phyloP scores from a whole-genome alignment of 2,329 filamentous ascomycete genomes.

The Sclerotinia glacialis region DNA sequence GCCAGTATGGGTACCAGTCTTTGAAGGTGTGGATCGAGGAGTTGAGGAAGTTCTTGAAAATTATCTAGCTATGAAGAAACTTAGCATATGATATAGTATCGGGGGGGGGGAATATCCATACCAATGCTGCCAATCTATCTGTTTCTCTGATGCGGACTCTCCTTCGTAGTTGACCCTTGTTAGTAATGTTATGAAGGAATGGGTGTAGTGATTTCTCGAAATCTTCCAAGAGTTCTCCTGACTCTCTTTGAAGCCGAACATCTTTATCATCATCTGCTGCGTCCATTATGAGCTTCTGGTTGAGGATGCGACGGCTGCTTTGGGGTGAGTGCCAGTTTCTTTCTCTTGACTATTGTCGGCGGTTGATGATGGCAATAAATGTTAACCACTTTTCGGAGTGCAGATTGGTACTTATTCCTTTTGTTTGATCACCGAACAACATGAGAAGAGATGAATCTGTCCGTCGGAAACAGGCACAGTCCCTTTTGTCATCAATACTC shows the following conservation, averaged over 20 bases:
- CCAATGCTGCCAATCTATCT: conserved; percentile 47
- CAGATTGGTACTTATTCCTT: conserved; percentile 4
- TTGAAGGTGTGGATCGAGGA: conserved; percentile 81
- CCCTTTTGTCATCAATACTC: background rate
- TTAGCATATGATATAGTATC: conserved; percentile 18
- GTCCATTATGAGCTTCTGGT: conserved; percentile 49
- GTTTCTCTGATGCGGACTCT: conserved; percentile 52
- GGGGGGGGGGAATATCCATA: conserved; percentile 34
- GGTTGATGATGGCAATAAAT: background rate
- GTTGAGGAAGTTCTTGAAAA: conserved; percentile 93
- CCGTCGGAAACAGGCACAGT: background rate
- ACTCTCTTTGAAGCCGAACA: conserved; percentile 59
- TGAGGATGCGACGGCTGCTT: background rate
- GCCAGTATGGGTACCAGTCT: conserved; percentile 72
- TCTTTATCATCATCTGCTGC: conserved; percentile 59
- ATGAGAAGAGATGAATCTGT: too few relatives aligned
- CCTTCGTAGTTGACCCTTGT: conserved; percentile 47
- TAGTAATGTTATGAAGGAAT: conserved; percentile 53
- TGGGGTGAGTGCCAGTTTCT: background rate
- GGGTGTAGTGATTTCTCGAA: conserved; percentile 53
- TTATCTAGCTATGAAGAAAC: conserved; percentile 59
- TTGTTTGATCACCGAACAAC: background rate
- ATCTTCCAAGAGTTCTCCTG: conserved; percentile 57
- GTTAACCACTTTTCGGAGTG: background rate
- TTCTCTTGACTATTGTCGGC: background rate